Base-by-base conservation (phyloP, 352 stramenopile species). In the Globisporangium emineosum region DNA sequence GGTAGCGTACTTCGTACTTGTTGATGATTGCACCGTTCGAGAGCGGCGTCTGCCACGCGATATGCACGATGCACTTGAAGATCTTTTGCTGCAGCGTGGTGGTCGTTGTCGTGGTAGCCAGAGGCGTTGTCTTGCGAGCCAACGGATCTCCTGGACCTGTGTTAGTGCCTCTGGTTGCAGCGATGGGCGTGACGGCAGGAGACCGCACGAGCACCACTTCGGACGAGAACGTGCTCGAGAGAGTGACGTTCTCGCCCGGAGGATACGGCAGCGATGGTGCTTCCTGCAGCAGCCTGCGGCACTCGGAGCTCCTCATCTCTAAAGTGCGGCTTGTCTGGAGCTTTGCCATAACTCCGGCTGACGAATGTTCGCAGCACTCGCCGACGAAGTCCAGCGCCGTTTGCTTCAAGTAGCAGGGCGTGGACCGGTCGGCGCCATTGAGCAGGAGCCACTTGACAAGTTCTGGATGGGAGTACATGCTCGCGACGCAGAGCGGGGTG, bases 1-100 rank as follows among this genome's bases (percentile, higher is more conserved):
- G 76, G 60, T 88, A 83, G 40, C 81, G 81, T 19, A 88, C 63
- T 67, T 91, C 82, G 68, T 88, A 89, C 60, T 83, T 91, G 52
- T 89, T 74, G 62, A 90, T 89, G 51, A 89, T 73, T 15, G 72
- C 79, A 45, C 82, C 83, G 33, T 91, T 89, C 21, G 80, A 88
- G 19, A 86, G 65, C n/a, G 79, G 79, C 19, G 79, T 86, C 37
- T 79, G 60, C 81, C 81, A 92, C 45, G 61, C 66, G 45, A 82
- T 49, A 29, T 76, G 70, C 27, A 81, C 45, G 19, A 88, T 53
- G 25, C 80, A 91, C 56, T 81, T 86, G 69, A 78, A 81, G 52
- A 89, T 61, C 8, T 74, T 81, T 53, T 88, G 71, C 59, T 82
- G 73, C 30, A 78, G 71, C 10, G 69, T 49, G 25, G 25, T 43